A percentile compares a stretch with the other conserved stretches of the same genome.
Evolutionary conservation across 495 filamentous ascomycete species (phyloP).

Genomic region (Pseudoneurospora amorphoporcata): DNA sequence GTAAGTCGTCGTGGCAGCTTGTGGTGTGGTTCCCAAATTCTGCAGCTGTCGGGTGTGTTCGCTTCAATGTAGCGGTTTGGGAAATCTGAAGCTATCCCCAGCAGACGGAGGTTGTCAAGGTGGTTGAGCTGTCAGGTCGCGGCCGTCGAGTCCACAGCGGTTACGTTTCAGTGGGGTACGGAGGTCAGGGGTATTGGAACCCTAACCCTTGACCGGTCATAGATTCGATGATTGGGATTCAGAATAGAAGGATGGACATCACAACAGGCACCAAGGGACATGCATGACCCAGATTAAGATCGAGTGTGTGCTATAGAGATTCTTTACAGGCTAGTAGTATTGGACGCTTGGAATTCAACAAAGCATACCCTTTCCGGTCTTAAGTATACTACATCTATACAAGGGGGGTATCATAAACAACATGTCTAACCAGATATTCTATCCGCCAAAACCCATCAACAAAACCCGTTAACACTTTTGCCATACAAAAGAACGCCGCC

Average conservation of each 20-base stretch:
- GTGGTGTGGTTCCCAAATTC: neutral
- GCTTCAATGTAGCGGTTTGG: neutral
- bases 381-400: neutral
- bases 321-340: neutral
- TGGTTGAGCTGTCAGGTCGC: neutral
- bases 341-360: neutral
- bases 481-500: neutral
- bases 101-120: neutral
- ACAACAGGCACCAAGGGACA: neutral
- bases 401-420: neutral
- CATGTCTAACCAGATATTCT: neutral
- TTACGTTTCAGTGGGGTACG: neutral
- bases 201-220: neutral
- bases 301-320: neutral
- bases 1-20: neutral
- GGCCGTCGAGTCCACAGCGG: neutral
- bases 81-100: neutral
- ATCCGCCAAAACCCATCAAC: neutral
- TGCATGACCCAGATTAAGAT: neutral
- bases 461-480: neutral
- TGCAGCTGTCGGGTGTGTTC: neutral
- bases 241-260: neutral
- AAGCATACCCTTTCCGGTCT: neutral
- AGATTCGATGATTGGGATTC: neutral
- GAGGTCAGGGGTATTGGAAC: neutral